A percentile compares a stretch with the other conserved stretches of the same genome.
These are phyloP conservation scores for Paramyrothecium roridum DNA, from an alignment of 2,329 filamentous ascomycete genomes.

Conservation along the genomic window DNA sequence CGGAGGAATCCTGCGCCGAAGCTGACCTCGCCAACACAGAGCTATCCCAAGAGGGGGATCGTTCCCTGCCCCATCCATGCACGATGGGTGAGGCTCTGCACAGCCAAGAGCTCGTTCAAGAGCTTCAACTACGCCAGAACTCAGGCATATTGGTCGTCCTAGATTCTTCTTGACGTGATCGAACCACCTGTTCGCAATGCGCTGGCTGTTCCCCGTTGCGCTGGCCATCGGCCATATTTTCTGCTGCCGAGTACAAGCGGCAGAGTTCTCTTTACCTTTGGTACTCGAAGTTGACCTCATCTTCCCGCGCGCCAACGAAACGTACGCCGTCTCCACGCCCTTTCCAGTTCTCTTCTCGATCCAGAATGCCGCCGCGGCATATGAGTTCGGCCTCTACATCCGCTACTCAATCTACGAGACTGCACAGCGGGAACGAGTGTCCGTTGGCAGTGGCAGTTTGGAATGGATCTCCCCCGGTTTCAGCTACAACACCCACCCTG, in stretches of 20 bases:
- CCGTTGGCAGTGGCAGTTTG: background rate
- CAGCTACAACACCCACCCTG: background rate
- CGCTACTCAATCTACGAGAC: background rate
- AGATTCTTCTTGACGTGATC: background rate
- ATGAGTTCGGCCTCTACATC: background rate
- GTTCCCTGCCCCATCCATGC: background rate
- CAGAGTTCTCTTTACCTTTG: background rate
- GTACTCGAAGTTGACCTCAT: background rate
- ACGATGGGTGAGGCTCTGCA: background rate
- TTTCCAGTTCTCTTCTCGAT: background rate
- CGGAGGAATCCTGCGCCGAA: background rate
- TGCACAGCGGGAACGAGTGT: background rate
- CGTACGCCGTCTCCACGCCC: background rate
- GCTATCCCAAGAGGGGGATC: background rate
- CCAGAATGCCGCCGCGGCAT: background rate
- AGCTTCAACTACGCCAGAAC: background rate
- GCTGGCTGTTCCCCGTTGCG: background rate
- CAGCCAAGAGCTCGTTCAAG: no score
- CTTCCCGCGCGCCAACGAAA: background rate
- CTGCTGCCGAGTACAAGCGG: background rate
- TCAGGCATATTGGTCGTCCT: background rate
- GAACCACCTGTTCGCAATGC: background rate
- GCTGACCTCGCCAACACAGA: background rate
- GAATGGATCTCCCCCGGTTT: background rate
- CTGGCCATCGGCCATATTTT: background rate